Evolutionary conservation across 2,329 filamentous ascomycete species (phyloP).

Genomic region (Pyrenochaeta sp.): DNA sequence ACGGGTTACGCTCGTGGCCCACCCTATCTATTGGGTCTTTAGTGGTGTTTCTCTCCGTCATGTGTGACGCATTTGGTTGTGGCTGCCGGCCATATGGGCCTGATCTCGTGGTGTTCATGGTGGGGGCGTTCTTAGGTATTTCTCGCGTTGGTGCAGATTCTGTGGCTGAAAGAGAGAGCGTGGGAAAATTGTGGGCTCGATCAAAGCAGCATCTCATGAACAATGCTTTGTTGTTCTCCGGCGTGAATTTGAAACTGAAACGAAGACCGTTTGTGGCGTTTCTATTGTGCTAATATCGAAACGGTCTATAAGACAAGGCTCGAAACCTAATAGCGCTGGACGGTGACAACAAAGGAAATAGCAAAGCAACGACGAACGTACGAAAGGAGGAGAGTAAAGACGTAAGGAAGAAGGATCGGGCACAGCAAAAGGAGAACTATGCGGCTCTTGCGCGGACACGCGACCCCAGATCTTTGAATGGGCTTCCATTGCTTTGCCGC

Average conservation of each 20-base stretch:
- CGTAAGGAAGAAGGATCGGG: slow-evolving; percentile 18
- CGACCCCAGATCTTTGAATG: slow-evolving; percentile 36
- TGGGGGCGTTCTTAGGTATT: slow-evolving; percentile 8
- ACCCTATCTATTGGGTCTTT: slow-evolving; percentile 6
- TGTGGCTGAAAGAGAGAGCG: slow-evolving; percentile 13
- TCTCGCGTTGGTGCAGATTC: slow-evolving; percentile 5
- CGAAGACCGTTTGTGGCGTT: slow-evolving; percentile 38
- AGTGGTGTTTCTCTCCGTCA: slow-evolving; percentile 14
- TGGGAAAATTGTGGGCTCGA: background rate
- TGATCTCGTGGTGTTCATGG: slow-evolving; percentile 29
- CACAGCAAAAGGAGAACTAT: slow-evolving; percentile 22
- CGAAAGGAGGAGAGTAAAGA: slow-evolving; percentile 12
- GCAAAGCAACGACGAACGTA: slow-evolving; percentile 15
- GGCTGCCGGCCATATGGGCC: slow-evolving; percentile 23
- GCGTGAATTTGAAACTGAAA: slow-evolving; percentile 30
- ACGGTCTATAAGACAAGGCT: slow-evolving; percentile 12
- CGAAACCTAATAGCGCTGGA: slow-evolving; percentile 25
- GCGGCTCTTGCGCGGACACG: slow-evolving; percentile 34
- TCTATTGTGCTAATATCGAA: slow-evolving; percentile 33
- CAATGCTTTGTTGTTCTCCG: slow-evolving; percentile 39
- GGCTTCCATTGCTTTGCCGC: slow-evolving; percentile 25
- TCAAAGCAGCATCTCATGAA: slow-evolving; percentile 21
- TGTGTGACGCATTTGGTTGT: slow-evolving; percentile 15
- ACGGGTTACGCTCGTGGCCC: slow-evolving; percentile 1
- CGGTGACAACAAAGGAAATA: slow-evolving; percentile 16